Conservation (phyloP, 129 eudicot genomes). For the Escallonia herrerae region DNA sequence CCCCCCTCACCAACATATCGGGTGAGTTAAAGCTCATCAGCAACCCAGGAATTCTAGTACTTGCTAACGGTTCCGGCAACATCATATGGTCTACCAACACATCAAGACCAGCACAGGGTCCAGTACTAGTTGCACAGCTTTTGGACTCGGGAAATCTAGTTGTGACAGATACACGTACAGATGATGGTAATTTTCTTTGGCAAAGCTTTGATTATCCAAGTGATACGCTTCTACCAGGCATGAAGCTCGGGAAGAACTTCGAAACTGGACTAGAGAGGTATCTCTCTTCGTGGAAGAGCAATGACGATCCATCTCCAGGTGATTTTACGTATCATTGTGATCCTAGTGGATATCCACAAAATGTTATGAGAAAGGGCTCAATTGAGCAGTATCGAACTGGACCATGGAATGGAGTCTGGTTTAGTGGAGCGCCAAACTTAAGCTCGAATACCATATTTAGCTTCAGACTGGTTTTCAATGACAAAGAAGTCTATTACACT, state of each 20-base stretch:
- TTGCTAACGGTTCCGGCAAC: neutral
- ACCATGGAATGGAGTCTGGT: neutral
- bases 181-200: slow-evolving; percentile 1
- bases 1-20: neutral
- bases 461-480: neutral
- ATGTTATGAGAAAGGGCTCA: neutral
- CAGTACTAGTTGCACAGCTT: slow-evolving; percentile 2
- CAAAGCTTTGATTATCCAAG: slow-evolving; percentile 17
- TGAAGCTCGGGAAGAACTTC: slow-evolving; percentile 2
- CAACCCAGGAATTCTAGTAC: neutral
- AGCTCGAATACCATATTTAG: neutral
- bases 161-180: neutral
- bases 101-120: neutral
- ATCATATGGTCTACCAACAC: slow-evolving; percentile 5
- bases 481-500: neutral
- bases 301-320: slow-evolving; percentile 27
- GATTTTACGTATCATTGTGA: slow-evolving; percentile 5
- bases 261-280: neutral
- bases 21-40: slow-evolving; percentile 1
- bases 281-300: slow-evolving; percentile 15
- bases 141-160: slow-evolving; percentile 21
- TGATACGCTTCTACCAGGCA: slow-evolving; percentile 12
- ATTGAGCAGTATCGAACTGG: neutral
- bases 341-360: neutral
- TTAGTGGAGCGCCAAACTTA: neutral